Conservation (phyloP, 164 flowering plant genomes). For the Annona cherimola region DNA sequence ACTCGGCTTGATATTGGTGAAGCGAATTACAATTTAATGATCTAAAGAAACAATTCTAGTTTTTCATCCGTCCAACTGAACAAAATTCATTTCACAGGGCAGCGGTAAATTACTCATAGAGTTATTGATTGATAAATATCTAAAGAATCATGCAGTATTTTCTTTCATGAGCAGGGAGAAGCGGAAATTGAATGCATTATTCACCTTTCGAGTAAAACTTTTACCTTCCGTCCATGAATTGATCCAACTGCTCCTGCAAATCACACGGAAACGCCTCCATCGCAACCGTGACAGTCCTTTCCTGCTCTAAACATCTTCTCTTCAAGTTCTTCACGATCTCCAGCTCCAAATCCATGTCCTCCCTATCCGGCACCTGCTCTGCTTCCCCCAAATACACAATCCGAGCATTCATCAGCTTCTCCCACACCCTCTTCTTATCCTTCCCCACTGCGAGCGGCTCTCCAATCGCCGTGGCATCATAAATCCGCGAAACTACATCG, state of each 20-base stretch:
- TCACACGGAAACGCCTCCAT: constrained; percentile 78
- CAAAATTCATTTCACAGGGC: no score
- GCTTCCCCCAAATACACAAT: constrained; percentile 93
- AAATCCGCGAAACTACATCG: constrained; percentile 64
- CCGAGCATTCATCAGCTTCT: constrained; percentile 81
- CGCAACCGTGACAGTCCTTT: constrained; percentile 59
- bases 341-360: constrained; percentile 84
- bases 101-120: no score
- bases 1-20: no score
- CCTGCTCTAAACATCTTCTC: constrained; percentile 56
- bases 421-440: constrained; percentile 86
- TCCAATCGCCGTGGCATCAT: constrained; percentile 88
- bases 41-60: no score
- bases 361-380: constrained; percentile 81
- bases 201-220: no score
- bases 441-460: constrained; percentile 91
- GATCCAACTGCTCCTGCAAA: constrained; percentile 69
- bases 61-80: no score
- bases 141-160: no score
- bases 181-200: neutral
- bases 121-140: no score
- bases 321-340: constrained; percentile 68
- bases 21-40: no score
- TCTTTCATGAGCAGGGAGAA: neutral
- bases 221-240: constrained; percentile 66